Evolutionary conservation across 441 rosid species (phyloP).

Genomic region (Sinapis alba): DNA sequence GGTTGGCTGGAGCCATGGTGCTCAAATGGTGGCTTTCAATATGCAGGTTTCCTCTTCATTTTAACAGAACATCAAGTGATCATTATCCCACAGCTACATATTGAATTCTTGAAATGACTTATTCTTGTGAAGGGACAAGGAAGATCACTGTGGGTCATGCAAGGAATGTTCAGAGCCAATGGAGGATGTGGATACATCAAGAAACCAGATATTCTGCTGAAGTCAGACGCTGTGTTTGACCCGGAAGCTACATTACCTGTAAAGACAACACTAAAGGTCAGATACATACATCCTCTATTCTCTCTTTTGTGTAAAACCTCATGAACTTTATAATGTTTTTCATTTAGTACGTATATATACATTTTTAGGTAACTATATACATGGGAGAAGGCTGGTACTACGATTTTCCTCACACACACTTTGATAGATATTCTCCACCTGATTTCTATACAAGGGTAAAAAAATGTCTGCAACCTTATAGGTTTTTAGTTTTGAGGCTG

Average conservation of each 20-base stretch:
- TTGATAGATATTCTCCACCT: constrained; percentile 83
- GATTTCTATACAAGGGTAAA: constrained; percentile 79
- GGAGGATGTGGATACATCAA: constrained; percentile 87
- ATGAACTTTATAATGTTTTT: not conserved
- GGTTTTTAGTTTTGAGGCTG: not conserved
- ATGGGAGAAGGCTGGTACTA: constrained; percentile 93
- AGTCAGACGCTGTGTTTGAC: constrained; percentile 54
- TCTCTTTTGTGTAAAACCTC: not conserved
- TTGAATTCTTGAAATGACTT: constrained; percentile 3
- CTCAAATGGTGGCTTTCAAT: constrained; percentile 99
- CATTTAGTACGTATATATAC: not conserved
- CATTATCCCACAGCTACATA: not conserved
- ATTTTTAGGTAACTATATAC: constrained; percentile 63
- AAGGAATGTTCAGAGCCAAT: constrained; percentile 85
- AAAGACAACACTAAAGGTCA: constrained; percentile 70
- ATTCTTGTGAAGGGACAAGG: constrained; percentile 61
- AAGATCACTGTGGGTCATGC: constrained; percentile 84
- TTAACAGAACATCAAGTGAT: not conserved
- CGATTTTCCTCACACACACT: constrained; percentile 81
- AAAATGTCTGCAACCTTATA: not conserved
- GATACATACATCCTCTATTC: constrained; percentile 25
- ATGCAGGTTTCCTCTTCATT: constrained; percentile 71
- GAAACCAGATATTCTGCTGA: constrained; percentile 72
- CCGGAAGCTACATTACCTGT: constrained; percentile 53
- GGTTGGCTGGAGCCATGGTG: constrained; percentile 93